Percentiles rank a stretch among this genome's conserved stretches.
phyloP scores from a whole-genome alignment of 2,329 filamentous ascomycete genomes.

The Annulohypoxylon truncatum region DNA sequence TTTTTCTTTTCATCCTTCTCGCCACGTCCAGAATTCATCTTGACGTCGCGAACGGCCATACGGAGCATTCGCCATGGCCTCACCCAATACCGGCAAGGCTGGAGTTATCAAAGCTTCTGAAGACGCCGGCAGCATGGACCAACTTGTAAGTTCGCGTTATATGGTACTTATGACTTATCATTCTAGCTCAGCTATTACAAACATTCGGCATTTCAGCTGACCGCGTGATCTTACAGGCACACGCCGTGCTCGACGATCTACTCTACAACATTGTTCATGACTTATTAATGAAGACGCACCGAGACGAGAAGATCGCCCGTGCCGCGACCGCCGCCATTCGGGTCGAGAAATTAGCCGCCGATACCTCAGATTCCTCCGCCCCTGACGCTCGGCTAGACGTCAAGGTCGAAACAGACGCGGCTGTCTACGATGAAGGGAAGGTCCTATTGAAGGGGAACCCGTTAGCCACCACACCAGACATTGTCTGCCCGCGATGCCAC shows the following conservation, averaged over 20 bases:
- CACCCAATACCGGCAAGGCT: conserved; percentile 63
- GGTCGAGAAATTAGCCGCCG: conserved; percentile 70
- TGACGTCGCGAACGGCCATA: conserved; percentile 14
- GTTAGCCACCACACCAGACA: conserved; percentile 75
- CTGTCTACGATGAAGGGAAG: conserved; percentile 75
- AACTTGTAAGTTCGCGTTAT: conserved; percentile 63
- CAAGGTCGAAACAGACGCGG: conserved; percentile 73
- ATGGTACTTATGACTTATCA: conserved; percentile 18
- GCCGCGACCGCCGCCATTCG: conserved; percentile 72
- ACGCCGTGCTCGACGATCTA: conserved; percentile 77
- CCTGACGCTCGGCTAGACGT: conserved; percentile 67
- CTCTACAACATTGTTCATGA: conserved; percentile 83
- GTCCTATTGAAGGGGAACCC: conserved; percentile 78
- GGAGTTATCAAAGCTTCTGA: conserved; percentile 67
- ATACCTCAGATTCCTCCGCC: conserved; percentile 64
- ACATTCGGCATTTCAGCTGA: conserved; percentile 19
- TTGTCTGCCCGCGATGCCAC: conserved; percentile 79
- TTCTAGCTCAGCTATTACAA: conserved; percentile 16
- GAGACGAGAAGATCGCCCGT: conserved; percentile 80
- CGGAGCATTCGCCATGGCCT: conserved; percentile 37
- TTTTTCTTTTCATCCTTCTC: conserved; percentile 4
- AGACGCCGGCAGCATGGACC: conserved; percentile 65
- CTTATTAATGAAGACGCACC: conserved; percentile 78
- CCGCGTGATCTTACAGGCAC: conserved; percentile 58
- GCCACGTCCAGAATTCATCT: conserved; percentile 7